Evolutionary conservation across 2,329 filamentous ascomycete species (phyloP).

Genomic region (Phyllosticta citrichinensis): DNA sequence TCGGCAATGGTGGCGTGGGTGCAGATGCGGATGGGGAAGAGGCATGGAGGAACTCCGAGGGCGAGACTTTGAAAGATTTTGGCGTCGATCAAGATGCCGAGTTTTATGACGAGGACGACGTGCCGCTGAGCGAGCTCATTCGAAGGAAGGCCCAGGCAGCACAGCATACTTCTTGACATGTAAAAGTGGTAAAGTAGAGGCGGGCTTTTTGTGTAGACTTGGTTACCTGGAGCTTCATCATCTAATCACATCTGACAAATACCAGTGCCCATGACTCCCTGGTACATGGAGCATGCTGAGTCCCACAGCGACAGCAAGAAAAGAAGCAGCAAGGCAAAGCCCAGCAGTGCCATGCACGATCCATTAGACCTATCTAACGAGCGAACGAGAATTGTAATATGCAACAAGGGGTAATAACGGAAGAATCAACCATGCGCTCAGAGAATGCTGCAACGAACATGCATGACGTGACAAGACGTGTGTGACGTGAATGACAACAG

Average conservation of each 20-base stretch:
- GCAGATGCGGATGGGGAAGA: conserved; percentile 34
- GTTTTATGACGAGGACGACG: conserved; percentile 54
- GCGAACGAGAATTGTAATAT: neutral
- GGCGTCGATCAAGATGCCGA: conserved; percentile 71
- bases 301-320: no score
- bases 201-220: neutral
- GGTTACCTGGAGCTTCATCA: neutral
- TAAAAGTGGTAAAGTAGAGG: neutral
- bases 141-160: conserved; percentile 19
- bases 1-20: conserved; percentile 21
- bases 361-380: neutral
- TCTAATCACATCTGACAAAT: neutral
- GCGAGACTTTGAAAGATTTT: conserved; percentile 63
- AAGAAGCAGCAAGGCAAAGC: no score
- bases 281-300: no score
- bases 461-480: no score
- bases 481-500: no score
- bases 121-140: conserved; percentile 61
- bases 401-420: no score
- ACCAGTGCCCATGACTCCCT: no score
- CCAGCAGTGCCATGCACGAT: no score
- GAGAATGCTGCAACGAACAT: no score
- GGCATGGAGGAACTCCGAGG: conserved; percentile 65
- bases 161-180: neutral
- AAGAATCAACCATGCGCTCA: no score